These are phyloP conservation scores for Chlamydomonas asymmetrica DNA, from an alignment of 139 green algal genomes.

Conservation along the genomic window DNA sequence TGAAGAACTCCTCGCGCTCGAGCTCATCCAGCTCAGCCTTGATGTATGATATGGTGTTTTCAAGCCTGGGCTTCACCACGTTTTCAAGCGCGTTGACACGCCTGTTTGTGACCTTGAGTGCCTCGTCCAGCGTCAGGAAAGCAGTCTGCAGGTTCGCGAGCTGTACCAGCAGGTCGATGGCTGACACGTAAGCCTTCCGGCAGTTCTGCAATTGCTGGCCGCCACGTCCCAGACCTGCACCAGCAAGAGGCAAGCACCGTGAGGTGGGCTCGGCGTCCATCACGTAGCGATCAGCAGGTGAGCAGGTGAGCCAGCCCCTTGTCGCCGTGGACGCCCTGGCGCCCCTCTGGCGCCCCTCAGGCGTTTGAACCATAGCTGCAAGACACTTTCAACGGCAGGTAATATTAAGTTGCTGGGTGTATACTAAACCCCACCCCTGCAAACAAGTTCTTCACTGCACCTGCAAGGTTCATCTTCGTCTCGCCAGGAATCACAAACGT, in stretches of 20 bases:
- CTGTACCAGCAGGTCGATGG: conserved; percentile 91
- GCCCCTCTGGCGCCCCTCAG: too few relatives aligned
- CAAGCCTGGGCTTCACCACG: conserved; percentile 93
- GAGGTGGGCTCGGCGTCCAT: too few relatives aligned
- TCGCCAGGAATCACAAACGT: conserved; percentile 60
- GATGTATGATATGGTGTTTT: conserved; percentile 98
- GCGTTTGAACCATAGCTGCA: too few relatives aligned
- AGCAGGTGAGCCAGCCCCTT: too few relatives aligned
- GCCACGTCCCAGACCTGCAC: conserved; percentile 86
- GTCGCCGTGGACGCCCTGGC: too few relatives aligned
- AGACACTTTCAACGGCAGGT: too few relatives aligned
- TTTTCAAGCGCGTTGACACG: conserved; percentile 99
- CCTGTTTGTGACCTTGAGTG: conserved; percentile 96
- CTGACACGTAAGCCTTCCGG: conserved; percentile 75
- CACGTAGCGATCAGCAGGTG: conserved; percentile 1
- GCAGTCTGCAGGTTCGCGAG: conserved; percentile 95
- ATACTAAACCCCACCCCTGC: too few relatives aligned
- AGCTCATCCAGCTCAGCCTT: conserved; percentile 99
- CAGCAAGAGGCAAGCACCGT: conserved; percentile 82
- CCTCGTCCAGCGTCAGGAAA: conserved; percentile 97
- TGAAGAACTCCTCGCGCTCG: conserved; percentile 99
- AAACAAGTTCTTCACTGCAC: too few relatives aligned
- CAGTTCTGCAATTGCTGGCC: conserved; percentile 93
- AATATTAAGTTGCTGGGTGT: too few relatives aligned
- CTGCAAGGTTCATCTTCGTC: conserved; percentile 84